Evolutionary conservation across 768 basidiomycete genomes (phyloP).

Genomic region (Dendrothele bispora): DNA sequence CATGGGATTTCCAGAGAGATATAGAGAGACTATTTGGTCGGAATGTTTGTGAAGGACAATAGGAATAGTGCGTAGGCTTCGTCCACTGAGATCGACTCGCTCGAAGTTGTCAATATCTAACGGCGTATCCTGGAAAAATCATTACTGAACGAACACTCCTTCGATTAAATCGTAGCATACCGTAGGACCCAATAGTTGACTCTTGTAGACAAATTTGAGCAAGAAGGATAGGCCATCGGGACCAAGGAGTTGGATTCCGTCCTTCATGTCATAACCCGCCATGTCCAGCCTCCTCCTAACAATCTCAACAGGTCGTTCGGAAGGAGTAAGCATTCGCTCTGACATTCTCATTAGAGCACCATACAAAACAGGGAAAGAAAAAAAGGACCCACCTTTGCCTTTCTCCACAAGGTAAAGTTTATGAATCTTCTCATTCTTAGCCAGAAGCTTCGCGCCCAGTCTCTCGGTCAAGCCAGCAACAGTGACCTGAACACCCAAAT

Average conservation of each 20-base stretch:
- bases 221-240: constrained; percentile 81
- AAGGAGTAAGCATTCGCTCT: constrained; percentile 85
- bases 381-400: constrained; percentile 55
- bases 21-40: constrained; percentile 78
- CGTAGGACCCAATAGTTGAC: constrained; percentile 62
- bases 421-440: constrained; percentile 53
- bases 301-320: constrained; percentile 83
- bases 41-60: constrained; percentile 83
- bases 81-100: constrained; percentile 76
- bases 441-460: constrained; percentile 58
- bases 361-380: not conserved
- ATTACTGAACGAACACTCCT: not conserved
- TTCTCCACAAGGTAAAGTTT: constrained; percentile 74
- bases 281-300: constrained; percentile 82
- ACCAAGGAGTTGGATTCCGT: constrained; percentile 74
- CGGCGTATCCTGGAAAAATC: constrained; percentile 62
- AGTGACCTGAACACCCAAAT: constrained; percentile 61
- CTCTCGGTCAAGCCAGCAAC: constrained; percentile 64
- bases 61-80: constrained; percentile 84
- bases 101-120: constrained; percentile 69
- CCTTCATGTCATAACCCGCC: constrained; percentile 82
- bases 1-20: constrained; percentile 92
- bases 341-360: too few relatives aligned
- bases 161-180: constrained; percentile 39
- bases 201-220: constrained; percentile 88